Conservation (phyloP, 179 eudicot genomes). For the Silene noctiflora region DNA sequence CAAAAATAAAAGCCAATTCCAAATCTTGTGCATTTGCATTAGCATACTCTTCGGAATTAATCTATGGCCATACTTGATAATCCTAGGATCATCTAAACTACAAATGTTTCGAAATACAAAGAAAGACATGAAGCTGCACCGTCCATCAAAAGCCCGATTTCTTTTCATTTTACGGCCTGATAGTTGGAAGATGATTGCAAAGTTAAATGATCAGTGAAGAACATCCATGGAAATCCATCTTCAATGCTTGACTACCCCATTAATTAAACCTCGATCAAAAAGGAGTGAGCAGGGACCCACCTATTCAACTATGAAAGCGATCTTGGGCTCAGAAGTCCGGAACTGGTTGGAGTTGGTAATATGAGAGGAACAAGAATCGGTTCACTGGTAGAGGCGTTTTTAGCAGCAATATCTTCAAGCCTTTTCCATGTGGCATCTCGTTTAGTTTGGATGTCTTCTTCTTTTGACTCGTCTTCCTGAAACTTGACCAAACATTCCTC, state of each 20-base stretch:
- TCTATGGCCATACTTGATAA: slow-evolving; percentile 25
- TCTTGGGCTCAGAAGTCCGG: slow-evolving; percentile 21
- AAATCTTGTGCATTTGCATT: background rate
- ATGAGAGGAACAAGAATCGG: slow-evolving; percentile 40
- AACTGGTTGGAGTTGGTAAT: slow-evolving; percentile 30
- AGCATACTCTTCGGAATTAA: slow-evolving; percentile 24
- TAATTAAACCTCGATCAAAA: slow-evolving; percentile 22
- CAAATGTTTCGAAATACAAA: slow-evolving; percentile 5
- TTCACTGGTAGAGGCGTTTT: slow-evolving; percentile 39
- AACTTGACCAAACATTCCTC: slow-evolving; percentile 58
- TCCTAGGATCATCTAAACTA: slow-evolving; percentile 31
- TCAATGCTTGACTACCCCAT: background rate
- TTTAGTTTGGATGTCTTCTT: slow-evolving; percentile 39
- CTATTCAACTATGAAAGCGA: slow-evolving; percentile 3
- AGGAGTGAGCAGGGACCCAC: slow-evolving; percentile 7
- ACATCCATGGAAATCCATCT: slow-evolving; percentile 9
- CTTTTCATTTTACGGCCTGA: slow-evolving; percentile 4
- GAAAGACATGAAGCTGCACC: background rate
- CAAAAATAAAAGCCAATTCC: background rate
- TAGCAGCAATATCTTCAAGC: slow-evolving; percentile 52
- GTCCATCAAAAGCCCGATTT: no score
- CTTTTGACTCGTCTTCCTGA: slow-evolving; percentile 55
- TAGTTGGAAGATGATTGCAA: slow-evolving; percentile 14
- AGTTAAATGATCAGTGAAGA: slow-evolving; percentile 16
- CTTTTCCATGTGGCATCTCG: slow-evolving; percentile 58